Base-by-base conservation (phyloP, 2,329 filamentous ascomycete species). In the Neofusicoccum laricinum region DNA sequence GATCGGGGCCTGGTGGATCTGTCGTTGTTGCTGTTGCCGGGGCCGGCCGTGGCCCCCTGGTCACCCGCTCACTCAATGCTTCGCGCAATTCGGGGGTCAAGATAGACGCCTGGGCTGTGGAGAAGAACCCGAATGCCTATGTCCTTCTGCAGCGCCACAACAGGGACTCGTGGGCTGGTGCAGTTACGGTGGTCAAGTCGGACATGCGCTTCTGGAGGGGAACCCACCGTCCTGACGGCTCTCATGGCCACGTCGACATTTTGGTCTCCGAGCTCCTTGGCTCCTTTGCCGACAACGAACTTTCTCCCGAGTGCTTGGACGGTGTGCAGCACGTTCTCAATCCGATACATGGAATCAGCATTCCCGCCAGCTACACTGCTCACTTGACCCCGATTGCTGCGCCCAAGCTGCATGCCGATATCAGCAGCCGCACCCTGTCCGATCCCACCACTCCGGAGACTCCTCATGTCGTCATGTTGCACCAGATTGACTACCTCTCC, bases 141-240 rank as follows among this genome's bases (percentile, higher is more conserved):
- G 93, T 99, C 6, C 88, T 97, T 68, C 86, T 99, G 2, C 88
- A 97, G 67, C 86, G 91, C 25, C 92, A 96, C 73, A 98, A 98
- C 72, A 84, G 89, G 68, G 86, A 84, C 17, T 74, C 79, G n/a
- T 99, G 95, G 95, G 84, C 82, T 64, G 87, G 88, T 21, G 85
- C 85, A 61, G 94, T 97, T 19, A 93, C 89, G 1, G 86, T 99
- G 36, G 89, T 98, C 68, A 96, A 97, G 79, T 96, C 93, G 0
- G 95, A 99, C 75, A 99, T 99, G 95, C 89, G 95, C 55, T 90
- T 90, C 66, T 99, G 96, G 96, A 90, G 91, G 71, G 96, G 96
- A 0, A 94, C 94, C 1, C 74, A 86, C 0, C 72, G 84, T 17
- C 78, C 80, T 46, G 78, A 81, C 2, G 81, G 82, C 14, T 79